phyloP scores from a whole-genome alignment of 306 rosid species.

The Potentilla sterilis region DNA sequence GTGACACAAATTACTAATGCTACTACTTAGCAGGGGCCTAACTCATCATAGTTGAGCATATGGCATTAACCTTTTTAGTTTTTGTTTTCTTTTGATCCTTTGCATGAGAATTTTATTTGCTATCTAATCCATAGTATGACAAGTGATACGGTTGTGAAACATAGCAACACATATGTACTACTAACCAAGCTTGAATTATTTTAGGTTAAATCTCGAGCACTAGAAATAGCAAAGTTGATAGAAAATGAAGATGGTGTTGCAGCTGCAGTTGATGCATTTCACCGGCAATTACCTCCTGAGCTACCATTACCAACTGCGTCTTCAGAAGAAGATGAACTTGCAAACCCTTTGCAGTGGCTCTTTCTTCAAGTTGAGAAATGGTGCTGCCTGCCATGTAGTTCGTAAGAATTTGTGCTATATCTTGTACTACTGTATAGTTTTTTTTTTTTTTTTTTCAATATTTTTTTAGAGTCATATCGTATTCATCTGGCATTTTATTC shows the following conservation, averaged over 20 bases:
- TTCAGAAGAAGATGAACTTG: conserved; percentile 37
- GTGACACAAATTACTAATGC: not conserved
- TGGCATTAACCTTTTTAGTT: not conserved
- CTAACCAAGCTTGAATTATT: conserved; percentile 12
- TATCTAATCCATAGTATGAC: not conserved
- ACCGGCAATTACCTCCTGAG: conserved; percentile 74
- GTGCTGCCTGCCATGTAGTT: conserved; percentile 69
- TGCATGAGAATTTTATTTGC: not conserved
- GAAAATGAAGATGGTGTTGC: conserved; percentile 95
- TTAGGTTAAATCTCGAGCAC: conserved; percentile 72
- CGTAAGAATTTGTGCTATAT: conserved; percentile 33
- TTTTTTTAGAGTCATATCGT: conserved; percentile 15
- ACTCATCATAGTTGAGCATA: not conserved
- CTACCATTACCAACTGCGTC: conserved; percentile 59
- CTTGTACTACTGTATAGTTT: conserved; percentile 18
- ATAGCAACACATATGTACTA: conserved; percentile 2
- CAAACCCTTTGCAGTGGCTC: conserved; percentile 57
- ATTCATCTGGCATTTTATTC: conserved; percentile 50
- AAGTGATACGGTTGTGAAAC: not conserved
- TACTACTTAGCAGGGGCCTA: not conserved
- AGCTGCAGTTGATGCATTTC: conserved; percentile 87
- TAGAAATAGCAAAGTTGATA: conserved; percentile 69
- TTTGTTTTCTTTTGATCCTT: not conserved
- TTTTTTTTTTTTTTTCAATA: not conserved
- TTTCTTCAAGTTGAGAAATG: conserved; percentile 51